Conservation (phyloP, 805 yeast species). For the Wickerhamomyces queroliae region DNA sequence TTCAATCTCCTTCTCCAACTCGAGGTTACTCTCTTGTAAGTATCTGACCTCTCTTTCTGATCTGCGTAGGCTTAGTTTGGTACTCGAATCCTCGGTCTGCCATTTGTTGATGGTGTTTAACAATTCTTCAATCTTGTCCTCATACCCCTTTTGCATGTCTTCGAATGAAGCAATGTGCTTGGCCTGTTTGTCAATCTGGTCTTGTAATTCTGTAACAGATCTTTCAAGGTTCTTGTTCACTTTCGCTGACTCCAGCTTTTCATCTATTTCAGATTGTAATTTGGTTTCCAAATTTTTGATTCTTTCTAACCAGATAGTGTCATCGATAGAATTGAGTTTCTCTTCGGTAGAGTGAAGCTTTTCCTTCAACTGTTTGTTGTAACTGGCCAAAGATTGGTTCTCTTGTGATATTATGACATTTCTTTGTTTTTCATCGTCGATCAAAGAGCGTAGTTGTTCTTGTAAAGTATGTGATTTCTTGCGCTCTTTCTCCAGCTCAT, state of each 20-base stretch:
- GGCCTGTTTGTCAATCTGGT: constrained; percentile 44
- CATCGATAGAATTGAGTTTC: constrained; percentile 45
- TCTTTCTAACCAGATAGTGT: constrained; percentile 52
- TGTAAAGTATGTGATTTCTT: constrained; percentile 16
- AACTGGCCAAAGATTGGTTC: constrained; percentile 54
- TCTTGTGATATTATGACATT: constrained; percentile 58
- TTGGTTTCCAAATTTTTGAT: constrained; percentile 46
- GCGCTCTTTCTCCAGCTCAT: constrained; percentile 25
- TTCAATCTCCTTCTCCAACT: constrained; percentile 50
- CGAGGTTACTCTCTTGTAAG: constrained; percentile 44
- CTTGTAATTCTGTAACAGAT: constrained; percentile 46
- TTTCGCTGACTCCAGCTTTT: constrained; percentile 48
- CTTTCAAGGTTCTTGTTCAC: constrained; percentile 44
- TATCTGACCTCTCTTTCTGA: constrained; percentile 53
- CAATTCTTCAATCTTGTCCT: constrained; percentile 41
- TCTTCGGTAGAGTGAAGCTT: constrained; percentile 42
- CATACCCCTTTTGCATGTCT: constrained; percentile 53
- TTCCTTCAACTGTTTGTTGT: constrained; percentile 42
- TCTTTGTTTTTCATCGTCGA: constrained; percentile 41
- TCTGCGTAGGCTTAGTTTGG: constrained; percentile 36
- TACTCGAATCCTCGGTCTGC: constrained; percentile 39
- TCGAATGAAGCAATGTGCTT: constrained; percentile 45
- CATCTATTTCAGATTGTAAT: constrained; percentile 40
- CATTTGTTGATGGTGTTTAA: constrained; percentile 36
- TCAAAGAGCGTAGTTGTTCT: constrained; percentile 18